phyloP scores from a whole-genome alignment of 2,329 filamentous ascomycete species.

The Cryphonectria nitschkei region DNA sequence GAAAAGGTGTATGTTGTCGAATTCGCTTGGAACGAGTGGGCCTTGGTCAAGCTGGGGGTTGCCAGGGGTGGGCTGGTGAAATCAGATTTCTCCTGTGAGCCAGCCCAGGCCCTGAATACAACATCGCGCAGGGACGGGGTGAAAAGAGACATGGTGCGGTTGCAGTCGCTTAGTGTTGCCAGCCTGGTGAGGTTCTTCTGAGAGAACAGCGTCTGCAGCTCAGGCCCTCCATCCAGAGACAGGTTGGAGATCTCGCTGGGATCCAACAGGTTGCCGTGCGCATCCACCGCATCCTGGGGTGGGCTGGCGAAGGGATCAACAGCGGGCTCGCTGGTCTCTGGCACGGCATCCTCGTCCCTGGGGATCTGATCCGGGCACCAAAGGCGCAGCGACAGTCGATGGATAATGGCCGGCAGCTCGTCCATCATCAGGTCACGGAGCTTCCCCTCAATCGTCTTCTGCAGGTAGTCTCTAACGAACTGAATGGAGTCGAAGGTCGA shows the following conservation, averaged over 20 bases:
- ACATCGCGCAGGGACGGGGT: constrained; percentile 89
- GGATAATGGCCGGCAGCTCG: constrained; percentile 93
- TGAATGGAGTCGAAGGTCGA: constrained; percentile 99
- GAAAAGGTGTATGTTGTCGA: constrained; percentile 74
- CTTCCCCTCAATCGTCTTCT: constrained; percentile 93
- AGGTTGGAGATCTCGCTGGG: constrained; percentile 75
- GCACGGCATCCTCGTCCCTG: constrained; percentile 63
- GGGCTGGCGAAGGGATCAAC: constrained; percentile 83
- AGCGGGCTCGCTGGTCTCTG: constrained; percentile 59
- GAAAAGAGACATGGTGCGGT: constrained; percentile 87
- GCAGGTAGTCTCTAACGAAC: constrained; percentile 95
- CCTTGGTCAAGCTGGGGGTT: constrained; percentile 61
- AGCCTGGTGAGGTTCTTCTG: constrained; percentile 90
- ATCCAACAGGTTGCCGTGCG: constrained; percentile 76
- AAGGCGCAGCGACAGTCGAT: constrained; percentile 82
- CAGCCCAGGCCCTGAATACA: constrained; percentile 91
- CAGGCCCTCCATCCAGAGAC: constrained; percentile 76
- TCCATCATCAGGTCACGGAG: constrained; percentile 96
- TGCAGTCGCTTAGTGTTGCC: constrained; percentile 81
- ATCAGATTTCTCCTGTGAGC: constrained; percentile 72
- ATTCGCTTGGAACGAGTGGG: constrained; percentile 63
- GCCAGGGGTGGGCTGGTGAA: constrained; percentile 51
- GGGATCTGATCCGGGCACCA: constrained; percentile 87
- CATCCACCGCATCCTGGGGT: constrained; percentile 80
- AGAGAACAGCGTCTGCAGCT: constrained; percentile 88